Evolutionary conservation across 2,329 filamentous ascomycete species (phyloP).

Genomic region (Zopfia rhizophila): DNA sequence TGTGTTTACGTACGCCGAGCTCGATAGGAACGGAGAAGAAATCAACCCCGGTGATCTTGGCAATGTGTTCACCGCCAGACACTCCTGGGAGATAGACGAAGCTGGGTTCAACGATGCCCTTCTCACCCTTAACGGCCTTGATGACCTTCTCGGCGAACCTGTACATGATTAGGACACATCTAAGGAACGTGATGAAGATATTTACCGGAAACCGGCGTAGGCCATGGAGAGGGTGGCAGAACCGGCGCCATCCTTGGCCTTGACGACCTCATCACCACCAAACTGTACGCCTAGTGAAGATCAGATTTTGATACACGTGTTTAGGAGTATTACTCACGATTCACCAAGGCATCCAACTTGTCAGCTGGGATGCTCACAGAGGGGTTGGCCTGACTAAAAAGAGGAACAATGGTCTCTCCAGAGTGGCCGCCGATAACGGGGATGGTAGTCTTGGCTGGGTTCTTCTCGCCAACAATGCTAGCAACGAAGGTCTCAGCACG

Average conservation of each 20-base stretch:
- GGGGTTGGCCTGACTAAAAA: slow-evolving; percentile 92
- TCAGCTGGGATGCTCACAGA: slow-evolving; percentile 83
- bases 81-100: slow-evolving; percentile 96
- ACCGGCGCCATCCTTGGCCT: slow-evolving; percentile 91
- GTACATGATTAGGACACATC: slow-evolving; percentile 18
- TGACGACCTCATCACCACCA: slow-evolving; percentile 95
- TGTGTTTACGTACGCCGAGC: slow-evolving; percentile 79
- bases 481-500: slow-evolving; percentile 97
- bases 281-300: slow-evolving; percentile 78
- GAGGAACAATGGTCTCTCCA: slow-evolving; percentile 95
- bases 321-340: slow-evolving; percentile 67
- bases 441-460: slow-evolving; percentile 84
- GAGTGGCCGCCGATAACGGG: slow-evolving; percentile 98
- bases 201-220: slow-evolving; percentile 90
- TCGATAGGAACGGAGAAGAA: slow-evolving; percentile 98
- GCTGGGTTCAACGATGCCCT: slow-evolving; percentile 92
- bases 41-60: slow-evolving; percentile 82
- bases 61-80: slow-evolving; percentile 84
- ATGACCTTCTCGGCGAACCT: slow-evolving; percentile 96
- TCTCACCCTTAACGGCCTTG: slow-evolving; percentile 87
- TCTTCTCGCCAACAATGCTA: slow-evolving; percentile 81
- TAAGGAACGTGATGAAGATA: slow-evolving; percentile 1
- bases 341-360: slow-evolving; percentile 89
- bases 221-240: slow-evolving; percentile 95
- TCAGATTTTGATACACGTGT: slow-evolving; percentile 15